phyloP scores from a whole-genome alignment of 306 rosid species.

The Glycyrrhiza uralensis region DNA sequence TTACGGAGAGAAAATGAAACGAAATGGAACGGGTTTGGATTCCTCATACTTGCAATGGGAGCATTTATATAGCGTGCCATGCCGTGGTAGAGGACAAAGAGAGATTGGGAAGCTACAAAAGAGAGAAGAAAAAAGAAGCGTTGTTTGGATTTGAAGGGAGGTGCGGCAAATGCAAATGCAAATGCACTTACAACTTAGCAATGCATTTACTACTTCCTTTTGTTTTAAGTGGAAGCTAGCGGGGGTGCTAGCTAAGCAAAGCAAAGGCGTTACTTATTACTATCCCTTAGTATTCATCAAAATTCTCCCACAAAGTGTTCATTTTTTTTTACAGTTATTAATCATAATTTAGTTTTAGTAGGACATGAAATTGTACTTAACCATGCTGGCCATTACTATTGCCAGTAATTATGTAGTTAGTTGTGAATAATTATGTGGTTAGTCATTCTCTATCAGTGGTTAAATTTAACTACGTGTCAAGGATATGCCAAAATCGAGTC shows the following conservation, averaged over 20 bases:
- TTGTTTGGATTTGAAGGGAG: slow-evolving; percentile 8
- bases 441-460: too few species aligned
- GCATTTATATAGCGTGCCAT: slow-evolving; percentile 44
- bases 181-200: slow-evolving; percentile 7
- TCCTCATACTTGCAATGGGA: slow-evolving; percentile 44
- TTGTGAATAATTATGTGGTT: too few species aligned
- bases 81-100: background rate
- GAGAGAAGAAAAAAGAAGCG: background rate
- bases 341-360: too few species aligned
- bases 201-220: slow-evolving; percentile 20
- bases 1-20: slow-evolving; percentile 39
- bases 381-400: too few species aligned
- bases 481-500: too few species aligned
- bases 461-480: too few species aligned
- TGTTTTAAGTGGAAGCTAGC: background rate
- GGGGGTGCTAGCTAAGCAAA: background rate
- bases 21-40: slow-evolving; percentile 17
- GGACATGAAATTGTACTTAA: too few species aligned
- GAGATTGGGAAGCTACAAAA: background rate
- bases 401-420: too few species aligned
- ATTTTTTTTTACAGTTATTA: too few species aligned
- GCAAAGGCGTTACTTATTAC: background rate
- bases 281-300: too few species aligned
- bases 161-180: slow-evolving; percentile 25
- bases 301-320: too few species aligned